Conservation (phyloP, 1,139 yeast genomes). For the Sugiyamaella japonica region DNA sequence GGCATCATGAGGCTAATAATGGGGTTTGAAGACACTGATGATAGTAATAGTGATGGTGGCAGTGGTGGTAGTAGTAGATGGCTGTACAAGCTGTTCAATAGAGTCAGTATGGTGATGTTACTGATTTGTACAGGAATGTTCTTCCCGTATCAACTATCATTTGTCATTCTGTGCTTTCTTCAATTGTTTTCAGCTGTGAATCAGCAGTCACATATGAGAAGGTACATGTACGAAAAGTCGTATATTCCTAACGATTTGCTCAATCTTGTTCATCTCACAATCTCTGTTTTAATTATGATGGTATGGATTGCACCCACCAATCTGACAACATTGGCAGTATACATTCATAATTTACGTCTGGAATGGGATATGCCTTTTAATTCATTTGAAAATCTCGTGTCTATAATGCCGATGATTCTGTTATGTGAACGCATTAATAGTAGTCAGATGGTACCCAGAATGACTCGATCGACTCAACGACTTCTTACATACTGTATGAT, state of each 20-base stretch:
- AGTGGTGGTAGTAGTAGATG: not conserved
- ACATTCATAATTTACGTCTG: conserved; percentile 38
- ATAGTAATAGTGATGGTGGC: not conserved
- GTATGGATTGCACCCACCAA: conserved; percentile 39
- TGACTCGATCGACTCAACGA: conserved; percentile 24
- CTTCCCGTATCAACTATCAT: conserved; percentile 17
- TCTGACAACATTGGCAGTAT: conserved; percentile 39
- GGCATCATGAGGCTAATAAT: conserved; percentile 1
- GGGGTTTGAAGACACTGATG: not conserved
- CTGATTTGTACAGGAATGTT: conserved; percentile 3
- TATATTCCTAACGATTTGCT: not conserved
- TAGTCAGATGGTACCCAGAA: conserved; percentile 36
- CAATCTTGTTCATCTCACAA: conserved; percentile 26
- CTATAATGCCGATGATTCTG: conserved; percentile 38
- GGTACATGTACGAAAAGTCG: not conserved
- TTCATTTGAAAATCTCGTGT: conserved; percentile 36
- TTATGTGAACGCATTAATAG: conserved; percentile 34
- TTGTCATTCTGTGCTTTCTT: conserved; percentile 53
- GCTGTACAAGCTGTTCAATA: conserved; percentile 1
- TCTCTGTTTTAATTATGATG: conserved; percentile 36
- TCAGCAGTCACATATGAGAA: conserved; percentile 3
- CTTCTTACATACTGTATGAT: conserved; percentile 32
- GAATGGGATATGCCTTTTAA: conserved; percentile 37
- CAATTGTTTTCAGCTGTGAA: conserved; percentile 10
- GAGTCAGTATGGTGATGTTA: conserved; percentile 1